Conservation (phyloP, 1,284 basidiomycete genomes). For the Marasmius oreades region DNA sequence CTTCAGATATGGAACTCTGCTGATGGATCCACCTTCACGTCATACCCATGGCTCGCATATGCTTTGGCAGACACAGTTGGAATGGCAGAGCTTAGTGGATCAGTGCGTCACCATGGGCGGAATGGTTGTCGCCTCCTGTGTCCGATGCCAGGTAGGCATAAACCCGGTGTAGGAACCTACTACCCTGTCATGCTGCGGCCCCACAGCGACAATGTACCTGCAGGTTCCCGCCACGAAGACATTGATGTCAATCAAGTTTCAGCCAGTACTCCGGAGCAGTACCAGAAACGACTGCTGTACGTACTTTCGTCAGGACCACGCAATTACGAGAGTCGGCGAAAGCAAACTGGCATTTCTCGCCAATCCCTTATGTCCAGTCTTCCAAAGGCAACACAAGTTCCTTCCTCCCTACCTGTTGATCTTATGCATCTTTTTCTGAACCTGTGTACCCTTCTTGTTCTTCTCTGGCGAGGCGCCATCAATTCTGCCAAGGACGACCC, state of each 20-base stretch:
- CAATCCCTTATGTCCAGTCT: slow-evolving; percentile 9
- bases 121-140: slow-evolving; percentile 32
- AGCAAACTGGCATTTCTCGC: slow-evolving; percentile 3
- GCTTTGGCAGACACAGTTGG: slow-evolving; percentile 20
- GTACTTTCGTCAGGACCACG: not conserved
- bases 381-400: slow-evolving; percentile 10
- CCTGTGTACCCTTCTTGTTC: slow-evolving; percentile 28
- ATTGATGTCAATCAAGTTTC: slow-evolving; percentile 7
- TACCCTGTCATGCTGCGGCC: slow-evolving; percentile 29
- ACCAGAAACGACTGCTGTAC: not conserved
- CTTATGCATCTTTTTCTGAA: slow-evolving; percentile 34
- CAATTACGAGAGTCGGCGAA: slow-evolving; percentile 2
- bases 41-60: slow-evolving; percentile 19
- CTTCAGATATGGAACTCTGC: slow-evolving; percentile 17
- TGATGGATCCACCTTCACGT: slow-evolving; percentile 21
- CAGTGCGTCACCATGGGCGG: slow-evolving; percentile 30
- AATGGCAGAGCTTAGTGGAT: slow-evolving; percentile 27
- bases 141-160: slow-evolving; percentile 27
- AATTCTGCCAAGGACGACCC: slow-evolving; percentile 16
- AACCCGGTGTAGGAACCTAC: slow-evolving; percentile 25
- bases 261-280: not conserved
- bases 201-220: slow-evolving; percentile 18
- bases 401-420: slow-evolving; percentile 22
- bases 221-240: slow-evolving; percentile 28
- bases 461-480: slow-evolving; percentile 28